Base-by-base conservation (phyloP, 2,329 filamentous ascomycete species). In the Talaromyces albobiverticillius region DNA sequence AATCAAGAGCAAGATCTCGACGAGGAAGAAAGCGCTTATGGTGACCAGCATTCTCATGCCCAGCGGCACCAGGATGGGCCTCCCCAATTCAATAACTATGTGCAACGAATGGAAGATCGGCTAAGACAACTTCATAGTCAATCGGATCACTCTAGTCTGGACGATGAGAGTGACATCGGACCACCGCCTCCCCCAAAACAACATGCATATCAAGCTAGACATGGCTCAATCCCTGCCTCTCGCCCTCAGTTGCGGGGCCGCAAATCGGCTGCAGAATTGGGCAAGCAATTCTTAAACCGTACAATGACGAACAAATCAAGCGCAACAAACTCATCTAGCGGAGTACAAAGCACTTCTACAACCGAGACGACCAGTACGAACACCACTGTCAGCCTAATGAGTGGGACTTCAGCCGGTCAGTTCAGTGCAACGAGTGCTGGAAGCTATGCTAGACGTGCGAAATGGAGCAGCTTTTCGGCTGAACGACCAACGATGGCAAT, bases 371-470 rank as follows among this genome's bases (percentile, higher is more conserved):
- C 81, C 38, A 89, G 86, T 59, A 92, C 88, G 1, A 85, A 84
- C 67, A 96, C 90, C 14, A 85, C 87, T 62, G 84, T 87, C 62
- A 97, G 90, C 64, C 71, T 99, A 41, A 96, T 96, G 93, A 97
- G 93, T 69, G 94, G 93, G 3, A 81, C 84, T 50, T 97, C 94
- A 51, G 94, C 94, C 0, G 86, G 92, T 48, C 93, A 83, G 11
- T 90, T 96, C 71, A 97, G 93, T 69, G 89, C 91, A 48, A 97
- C 94, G 14, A 97, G 94, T 72, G 94, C 94, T 14, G 94, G 92
- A 51, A 97, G 93, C 72, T 84, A 95, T 60, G 92, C 91, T 26
- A 84, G 92, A 57, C 88, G 89, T 65, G 50, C 86, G 60, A 71
- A 71, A 50, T 67, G 54, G 57, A 65, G 62, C 26, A 66, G 62